Evolutionary conservation across 345 rosid species (phyloP).

Genomic region (Rubroshorea leprosula): DNA sequence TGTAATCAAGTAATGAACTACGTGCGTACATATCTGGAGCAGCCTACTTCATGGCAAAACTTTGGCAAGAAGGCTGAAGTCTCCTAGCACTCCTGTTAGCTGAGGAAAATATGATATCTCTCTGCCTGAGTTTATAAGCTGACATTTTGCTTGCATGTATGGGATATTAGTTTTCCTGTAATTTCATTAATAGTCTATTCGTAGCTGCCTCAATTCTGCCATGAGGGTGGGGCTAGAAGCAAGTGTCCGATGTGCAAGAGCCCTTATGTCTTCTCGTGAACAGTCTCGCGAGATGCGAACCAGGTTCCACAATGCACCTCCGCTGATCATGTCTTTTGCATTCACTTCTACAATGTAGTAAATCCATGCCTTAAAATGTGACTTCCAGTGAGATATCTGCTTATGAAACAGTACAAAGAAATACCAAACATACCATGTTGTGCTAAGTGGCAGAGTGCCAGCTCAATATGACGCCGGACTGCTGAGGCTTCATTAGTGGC

Average conservation of each 20-base stretch:
- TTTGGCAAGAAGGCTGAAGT: neutral
- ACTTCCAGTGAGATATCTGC: neutral
- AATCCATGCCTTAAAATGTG: slow-evolving; percentile 10
- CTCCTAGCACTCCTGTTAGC: too few relatives aligned
- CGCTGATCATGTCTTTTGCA: slow-evolving; percentile 84
- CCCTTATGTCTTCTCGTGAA: slow-evolving; percentile 84
- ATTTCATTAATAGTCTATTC: slow-evolving; percentile 36
- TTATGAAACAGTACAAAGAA: neutral
- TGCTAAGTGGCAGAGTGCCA: slow-evolving; percentile 95
- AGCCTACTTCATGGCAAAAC: slow-evolving; percentile 7
- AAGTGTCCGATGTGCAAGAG: slow-evolving; percentile 72
- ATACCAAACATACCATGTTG: slow-evolving; percentile 67
- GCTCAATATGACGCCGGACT: slow-evolving; percentile 78
- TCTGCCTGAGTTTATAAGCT: too few relatives aligned
- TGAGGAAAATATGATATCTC: too few relatives aligned
- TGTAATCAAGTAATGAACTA: slow-evolving; percentile 1
- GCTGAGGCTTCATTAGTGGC: slow-evolving; percentile 79
- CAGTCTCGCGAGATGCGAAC: slow-evolving; percentile 84
- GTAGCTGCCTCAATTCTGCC: slow-evolving; percentile 59
- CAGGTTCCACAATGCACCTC: slow-evolving; percentile 93
- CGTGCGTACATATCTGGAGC: neutral
- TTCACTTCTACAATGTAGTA: slow-evolving; percentile 55
- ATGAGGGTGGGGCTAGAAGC: slow-evolving; percentile 61
- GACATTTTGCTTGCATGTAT: too few relatives aligned
- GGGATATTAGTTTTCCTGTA: slow-evolving; percentile 17